Conservation (phyloP, 139 green algal genomes). For the Tetraselmis chui region DNA sequence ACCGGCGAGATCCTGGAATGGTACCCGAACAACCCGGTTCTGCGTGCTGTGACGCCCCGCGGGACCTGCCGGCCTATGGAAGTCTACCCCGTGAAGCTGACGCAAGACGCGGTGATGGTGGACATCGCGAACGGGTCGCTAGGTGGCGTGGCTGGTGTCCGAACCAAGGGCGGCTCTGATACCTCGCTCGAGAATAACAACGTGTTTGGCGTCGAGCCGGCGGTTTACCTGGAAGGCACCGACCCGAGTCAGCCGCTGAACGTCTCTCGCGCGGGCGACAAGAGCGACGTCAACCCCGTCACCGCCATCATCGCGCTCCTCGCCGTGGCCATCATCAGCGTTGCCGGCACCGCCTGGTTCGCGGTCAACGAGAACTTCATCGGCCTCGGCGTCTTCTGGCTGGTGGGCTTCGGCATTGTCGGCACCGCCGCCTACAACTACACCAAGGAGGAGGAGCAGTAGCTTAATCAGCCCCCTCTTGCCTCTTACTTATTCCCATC, state of each 20-base stretch:
- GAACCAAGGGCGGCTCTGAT: conserved; percentile 49
- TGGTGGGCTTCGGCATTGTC: conserved; percentile 3
- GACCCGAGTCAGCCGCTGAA: conserved; percentile 33
- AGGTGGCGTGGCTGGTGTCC: background rate
- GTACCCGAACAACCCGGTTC: conserved; percentile 88
- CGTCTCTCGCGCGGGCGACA: background rate
- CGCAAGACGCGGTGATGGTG: conserved; percentile 60
- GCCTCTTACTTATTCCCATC: too few species aligned
- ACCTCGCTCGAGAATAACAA: conserved; percentile 92
- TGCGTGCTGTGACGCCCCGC: conserved; percentile 71
- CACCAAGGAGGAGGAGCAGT: background rate
- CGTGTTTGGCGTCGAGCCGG: conserved; percentile 79
- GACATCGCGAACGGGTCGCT: conserved; percentile 36
- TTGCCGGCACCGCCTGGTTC: conserved; percentile 46
- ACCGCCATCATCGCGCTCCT: conserved; percentile 32
- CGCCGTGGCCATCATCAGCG: conserved; percentile 40
- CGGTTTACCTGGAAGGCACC: conserved; percentile 79
- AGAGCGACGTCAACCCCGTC: conserved; percentile 29
- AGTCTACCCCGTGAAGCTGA: conserved; percentile 75
- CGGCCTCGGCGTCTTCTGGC: conserved; percentile 40
- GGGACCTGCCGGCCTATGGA: conserved; percentile 50
- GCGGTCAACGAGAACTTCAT: conserved; percentile 51
- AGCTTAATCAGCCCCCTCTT: background rate
- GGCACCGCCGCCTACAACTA: background rate
- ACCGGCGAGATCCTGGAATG: conserved; percentile 84